Conservation (phyloP, 371 early-diverging fungal genomes). For the Racocetra persica region DNA sequence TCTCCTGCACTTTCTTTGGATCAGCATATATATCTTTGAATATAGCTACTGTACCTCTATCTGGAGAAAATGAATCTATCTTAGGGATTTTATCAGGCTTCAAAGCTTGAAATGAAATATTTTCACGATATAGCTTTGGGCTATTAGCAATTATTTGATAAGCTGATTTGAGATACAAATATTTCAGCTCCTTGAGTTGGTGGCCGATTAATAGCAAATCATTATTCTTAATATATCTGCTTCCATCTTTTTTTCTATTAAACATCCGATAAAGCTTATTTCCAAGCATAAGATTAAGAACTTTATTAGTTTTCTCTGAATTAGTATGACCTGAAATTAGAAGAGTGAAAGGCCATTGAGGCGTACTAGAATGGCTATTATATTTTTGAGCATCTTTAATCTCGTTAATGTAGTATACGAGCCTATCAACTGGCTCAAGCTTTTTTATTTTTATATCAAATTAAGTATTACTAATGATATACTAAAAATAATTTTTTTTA, state of each 20-base stretch:
- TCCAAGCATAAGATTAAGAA: conserved; percentile 5
- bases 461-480: too few relatives aligned
- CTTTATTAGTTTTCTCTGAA: conserved; percentile 27
- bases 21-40: conserved; percentile 18
- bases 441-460: neutral
- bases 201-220: conserved; percentile 18
- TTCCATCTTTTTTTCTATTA: conserved; percentile 30
- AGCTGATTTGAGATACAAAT: neutral
- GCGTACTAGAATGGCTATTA: too few relatives aligned
- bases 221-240: neutral
- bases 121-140: conserved; percentile 6
- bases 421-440: neutral
- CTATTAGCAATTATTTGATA: conserved; percentile 25
- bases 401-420: neutral
- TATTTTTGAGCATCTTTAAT: neutral
- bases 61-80: neutral
- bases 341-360: conserved; percentile 24
- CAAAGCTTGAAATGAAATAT: conserved; percentile 3
- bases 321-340: conserved; percentile 22
- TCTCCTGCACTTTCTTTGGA: neutral
- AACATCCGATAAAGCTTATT: neutral
- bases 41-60: conserved; percentile 3
- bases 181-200: conserved; percentile 34
- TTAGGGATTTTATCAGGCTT: conserved; percentile 12
- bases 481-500: too few relatives aligned